Evolutionary conservation across 1,284 basidiomycete genomes (phyloP).

Genomic region (Exobasidium rhododendri): DNA sequence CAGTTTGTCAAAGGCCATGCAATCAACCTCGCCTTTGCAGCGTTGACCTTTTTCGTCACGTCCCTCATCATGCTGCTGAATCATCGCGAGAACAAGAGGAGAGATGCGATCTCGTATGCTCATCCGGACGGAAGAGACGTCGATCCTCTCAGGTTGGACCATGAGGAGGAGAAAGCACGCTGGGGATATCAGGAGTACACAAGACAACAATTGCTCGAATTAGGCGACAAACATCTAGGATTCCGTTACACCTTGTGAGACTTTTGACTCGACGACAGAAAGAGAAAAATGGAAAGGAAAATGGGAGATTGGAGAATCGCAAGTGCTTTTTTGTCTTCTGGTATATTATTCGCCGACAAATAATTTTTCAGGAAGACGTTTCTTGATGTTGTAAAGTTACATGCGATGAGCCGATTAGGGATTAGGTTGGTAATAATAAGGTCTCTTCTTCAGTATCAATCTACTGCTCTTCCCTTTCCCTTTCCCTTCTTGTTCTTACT

Average conservation of each 20-base stretch:
- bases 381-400: too few relatives aligned
- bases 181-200: constrained; percentile 12
- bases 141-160: constrained; percentile 5
- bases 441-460: too few relatives aligned
- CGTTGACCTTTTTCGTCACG: constrained; percentile 30
- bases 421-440: too few relatives aligned
- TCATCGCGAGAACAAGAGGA: constrained; percentile 68
- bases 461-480: too few relatives aligned
- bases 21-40: constrained; percentile 38
- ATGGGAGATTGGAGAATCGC: too few relatives aligned
- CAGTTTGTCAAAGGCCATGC: constrained; percentile 34
- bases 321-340: too few relatives aligned
- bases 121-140: constrained; percentile 14
- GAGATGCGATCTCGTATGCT: constrained; percentile 76
- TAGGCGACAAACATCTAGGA: constrained; percentile 1
- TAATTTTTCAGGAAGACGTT: too few relatives aligned
- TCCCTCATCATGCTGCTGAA: constrained; percentile 58
- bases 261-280: too few relatives aligned
- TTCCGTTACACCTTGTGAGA: constrained; percentile 6
- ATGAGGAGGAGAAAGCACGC: constrained; percentile 12
- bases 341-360: too few relatives aligned
- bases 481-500: too few relatives aligned
- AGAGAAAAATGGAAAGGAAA: too few relatives aligned
- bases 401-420: too few relatives aligned
- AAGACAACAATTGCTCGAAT: constrained; percentile 2